These are phyloP conservation scores for Tuber brumale DNA, from an alignment of 495 filamentous ascomycete species.

Conservation along the genomic window DNA sequence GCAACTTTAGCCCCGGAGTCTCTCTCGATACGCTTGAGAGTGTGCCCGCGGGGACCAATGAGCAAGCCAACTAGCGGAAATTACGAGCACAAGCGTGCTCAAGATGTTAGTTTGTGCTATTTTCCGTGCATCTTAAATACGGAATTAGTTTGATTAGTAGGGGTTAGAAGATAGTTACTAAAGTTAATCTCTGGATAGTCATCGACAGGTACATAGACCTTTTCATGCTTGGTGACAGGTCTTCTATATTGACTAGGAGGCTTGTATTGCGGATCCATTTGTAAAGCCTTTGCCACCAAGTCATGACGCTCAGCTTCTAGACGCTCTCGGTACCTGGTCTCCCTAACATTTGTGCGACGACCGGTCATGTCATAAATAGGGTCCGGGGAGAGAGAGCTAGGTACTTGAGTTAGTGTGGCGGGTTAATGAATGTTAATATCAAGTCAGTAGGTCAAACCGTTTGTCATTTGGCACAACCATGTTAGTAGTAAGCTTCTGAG, in stretches of 20 bases:
- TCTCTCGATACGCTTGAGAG: constrained; percentile 75
- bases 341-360: constrained; percentile 42
- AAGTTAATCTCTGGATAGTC: constrained; percentile 99
- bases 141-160: constrained; percentile 53
- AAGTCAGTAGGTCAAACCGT: constrained; percentile 23
- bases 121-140: background rate
- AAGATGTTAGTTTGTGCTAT: background rate
- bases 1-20: constrained; percentile 74
- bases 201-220: constrained; percentile 54
- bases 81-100: constrained; percentile 19
- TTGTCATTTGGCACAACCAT: constrained; percentile 42
- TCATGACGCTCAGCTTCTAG: constrained; percentile 44
- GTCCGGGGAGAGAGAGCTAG: constrained; percentile 41
- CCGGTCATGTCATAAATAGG: constrained; percentile 43
- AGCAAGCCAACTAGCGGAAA: constrained; percentile 76
- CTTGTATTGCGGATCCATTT: constrained; percentile 42
- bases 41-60: constrained; percentile 79
- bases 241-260: constrained; percentile 43
- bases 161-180: constrained; percentile 85
- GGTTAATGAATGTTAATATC: background rate
- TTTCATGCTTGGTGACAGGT: constrained; percentile 43
- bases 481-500: constrained; percentile 42
- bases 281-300: constrained; percentile 41
- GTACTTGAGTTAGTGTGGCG: constrained; percentile 8
- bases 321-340: constrained; percentile 42